Evolutionary conservation across 1,284 basidiomycete species (phyloP), one percentile per base, ranked within the genome.

Genomic region (Ustilago loliicola): DNA sequence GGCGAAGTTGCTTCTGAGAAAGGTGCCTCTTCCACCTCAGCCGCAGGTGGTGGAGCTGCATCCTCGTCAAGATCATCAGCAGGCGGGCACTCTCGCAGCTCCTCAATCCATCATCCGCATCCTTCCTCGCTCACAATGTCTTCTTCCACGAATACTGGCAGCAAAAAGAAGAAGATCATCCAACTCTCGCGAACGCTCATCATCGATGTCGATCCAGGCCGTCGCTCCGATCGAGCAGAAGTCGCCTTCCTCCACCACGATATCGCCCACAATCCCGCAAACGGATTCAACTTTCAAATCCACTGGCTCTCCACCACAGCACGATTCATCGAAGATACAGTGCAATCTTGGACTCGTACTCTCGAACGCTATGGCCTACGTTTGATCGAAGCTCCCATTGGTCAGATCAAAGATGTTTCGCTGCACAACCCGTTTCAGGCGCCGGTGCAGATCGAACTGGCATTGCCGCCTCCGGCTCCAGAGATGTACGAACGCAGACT

Each of bases 271-370:
- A 86, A 86, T 47, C 83, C 85, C 1, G 81, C 80, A 10, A 86
- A 86, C 64, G 84, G 85, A 17, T 86, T 86, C 74, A 86, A 85
- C 59, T 86, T 84, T 57, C 96, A 99, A 87, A 89, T 99, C 48
- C 95, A 98, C 79, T 99, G 97, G 96, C 92, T 98, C 27, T 95
- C 95, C 10, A 94, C 95, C 0, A 96, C 95, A 0, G 94, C 95
- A n/a, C 91, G 94, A n/a, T 92, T 93, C 75, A 93, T 99, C 67
- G 96, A 99, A 77, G 95, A 97, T 80, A 89, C 93, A 42, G 89
- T 98, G 11, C 91, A 93, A 47, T 90, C 91, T 60, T 97, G 95
- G 93, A 91, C 91, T 55, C 90, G 93, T 36, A 90, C 91, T 1
- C 93, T 97, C 38, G 95, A 98, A 80, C 90, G 92, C 53, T 96